Base-by-base conservation (phyloP, 2,329 filamentous ascomycete genomes). In the Hirsutella thompsonii region DNA sequence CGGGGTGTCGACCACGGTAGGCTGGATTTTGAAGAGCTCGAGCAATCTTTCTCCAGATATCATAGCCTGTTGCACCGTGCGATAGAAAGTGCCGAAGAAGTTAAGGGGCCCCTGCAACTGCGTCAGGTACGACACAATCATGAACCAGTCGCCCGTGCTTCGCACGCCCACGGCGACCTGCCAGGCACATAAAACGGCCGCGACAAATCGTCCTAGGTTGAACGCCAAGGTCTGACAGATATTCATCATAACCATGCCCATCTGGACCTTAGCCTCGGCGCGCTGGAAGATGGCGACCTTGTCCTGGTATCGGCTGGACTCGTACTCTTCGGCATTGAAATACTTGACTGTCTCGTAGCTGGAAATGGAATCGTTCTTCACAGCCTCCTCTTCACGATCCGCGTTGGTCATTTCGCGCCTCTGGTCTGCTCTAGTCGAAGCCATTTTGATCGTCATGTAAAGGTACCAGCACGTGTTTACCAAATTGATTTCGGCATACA, bases 291-390 rank as follows among this genome's bases (percentile, higher is more conserved):
- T 74, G 36, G 67, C 66, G 41, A 92, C 83, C 20, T 84, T 83
- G 36, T 70, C 62, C 37, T 79, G 72, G 54, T 88, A 90, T 20
- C 85, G 74, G 38, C 71, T 66, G 49, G 87, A 88, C 54, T 92
- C 85, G 54, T 83, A 89, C 2, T 75, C 68, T 54, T 90, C 85
- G 8, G 84, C 84, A 51, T 90, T 90, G 69, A 92, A 92, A 54
- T 90, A 90, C 57, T 90, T 92, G 56, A 90, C 85, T 2, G 84
- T 90, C 65, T 98, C 92, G 59, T 96, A 98, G n/a, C 88, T 94
- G 46, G 92, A 88, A 68, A 98, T 92, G 0, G 92, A 96, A 60
- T 98, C 92, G 57, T 95, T 96, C 64, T 96, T 96, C 51, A 96
- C 88, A 6, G 92, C 92, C 61, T 95, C 90, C 62, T 95, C 88